These are phyloP conservation scores for Mortierella sp. DNA, from an alignment of 371 early-diverging fungal genomes.

Conservation along the genomic window DNA sequence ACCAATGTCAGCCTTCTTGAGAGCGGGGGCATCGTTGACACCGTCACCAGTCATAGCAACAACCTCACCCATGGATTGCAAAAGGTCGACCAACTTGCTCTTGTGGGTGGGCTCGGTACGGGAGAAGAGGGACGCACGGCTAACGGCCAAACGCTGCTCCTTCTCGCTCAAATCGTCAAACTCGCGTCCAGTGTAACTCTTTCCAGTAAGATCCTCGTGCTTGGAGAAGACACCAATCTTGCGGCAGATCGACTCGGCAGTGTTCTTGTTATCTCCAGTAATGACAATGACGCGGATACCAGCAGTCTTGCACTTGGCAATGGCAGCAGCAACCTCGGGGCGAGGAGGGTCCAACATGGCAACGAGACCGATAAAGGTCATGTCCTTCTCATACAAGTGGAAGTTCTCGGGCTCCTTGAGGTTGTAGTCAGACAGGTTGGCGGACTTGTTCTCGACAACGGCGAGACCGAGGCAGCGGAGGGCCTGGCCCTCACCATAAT, in stretches of 20 bases:
- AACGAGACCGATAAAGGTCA: conserved; percentile 94
- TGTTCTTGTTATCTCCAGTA: conserved; percentile 98
- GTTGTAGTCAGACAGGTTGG: conserved; percentile 63
- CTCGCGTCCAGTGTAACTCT: conserved; percentile 94
- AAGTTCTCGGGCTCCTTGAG: conserved; percentile 76
- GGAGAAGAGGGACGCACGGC: conserved; percentile 88
- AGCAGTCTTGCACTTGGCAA: conserved; percentile 88
- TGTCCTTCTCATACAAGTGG: conserved; percentile 78
- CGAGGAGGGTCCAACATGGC: conserved; percentile 99
- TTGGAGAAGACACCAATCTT: conserved; percentile 92
- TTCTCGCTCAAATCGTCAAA: conserved; percentile 84
- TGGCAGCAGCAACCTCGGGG: conserved; percentile 89
- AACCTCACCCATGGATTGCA: conserved; percentile 88
- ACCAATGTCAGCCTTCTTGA: conserved; percentile 98
- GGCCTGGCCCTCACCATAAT: conserved; percentile 83
- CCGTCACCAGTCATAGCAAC: conserved; percentile 99
- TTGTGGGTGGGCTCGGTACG: conserved; percentile 97
- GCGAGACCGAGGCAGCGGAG: conserved; percentile 94
- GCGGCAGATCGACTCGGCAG: conserved; percentile 95
- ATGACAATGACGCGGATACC: conserved; percentile 98
- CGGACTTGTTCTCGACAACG: conserved; percentile 75
- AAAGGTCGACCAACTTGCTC: conserved; percentile 89
- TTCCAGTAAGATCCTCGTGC: conserved; percentile 78
- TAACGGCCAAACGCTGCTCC: conserved; percentile 82
- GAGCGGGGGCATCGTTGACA: conserved; percentile 98